Base-by-base conservation (phyloP, 2,329 filamentous ascomycete species). In the Ambrosiella xylebori region DNA sequence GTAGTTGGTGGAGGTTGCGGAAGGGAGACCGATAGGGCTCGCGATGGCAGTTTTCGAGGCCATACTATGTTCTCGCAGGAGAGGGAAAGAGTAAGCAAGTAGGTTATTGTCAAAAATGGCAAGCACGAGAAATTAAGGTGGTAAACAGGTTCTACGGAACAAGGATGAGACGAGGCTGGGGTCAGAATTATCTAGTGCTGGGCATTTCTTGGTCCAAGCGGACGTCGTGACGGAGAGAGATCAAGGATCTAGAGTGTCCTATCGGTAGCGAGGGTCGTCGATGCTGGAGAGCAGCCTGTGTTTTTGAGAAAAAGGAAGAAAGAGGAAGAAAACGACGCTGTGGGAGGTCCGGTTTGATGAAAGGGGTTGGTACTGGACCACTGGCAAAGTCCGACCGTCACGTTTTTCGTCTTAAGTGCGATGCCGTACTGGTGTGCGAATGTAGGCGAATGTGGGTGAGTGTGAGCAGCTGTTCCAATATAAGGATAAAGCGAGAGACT, bases 21-120 rank as follows among this genome's bases (percentile, higher is more conserved):
- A 68, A 47, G 71, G 62, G 62, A 71, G 63, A 71, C 69, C 66
- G 44, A 73, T 67, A 39, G 71, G 70, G 59, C 71, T 72, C 55
- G 72, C 68, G 63, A 74, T 65, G 57, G 74, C 71, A 57, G 71
- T 69, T 64, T 75, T 72, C 59, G 76, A 74, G 59, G 72, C 71
- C 70, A 78, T 75, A 36, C 41, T 40, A 19, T 35, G 2, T 17
- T 47, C n/a, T 58, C n/a, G 13, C 27, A 19, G 3, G 44, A 52
- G 49, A 57, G 44, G 37, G 54, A 47, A 39, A 40, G 19, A 27
- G 19, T 27, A 3, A 27, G 19, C 13, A 36, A 58, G 52, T 54
- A 13, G 19, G 52, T 41, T 36, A 41, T 38, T 19, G 37, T 36
- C 19, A 41, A 41, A 27, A 54, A 39, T 36, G 37, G n/a, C 27